Evolutionary conservation across 73 alveolate species (phyloP), one percentile per base, ranked within the genome.

Genomic region (Paramecium bursaria): DNA sequence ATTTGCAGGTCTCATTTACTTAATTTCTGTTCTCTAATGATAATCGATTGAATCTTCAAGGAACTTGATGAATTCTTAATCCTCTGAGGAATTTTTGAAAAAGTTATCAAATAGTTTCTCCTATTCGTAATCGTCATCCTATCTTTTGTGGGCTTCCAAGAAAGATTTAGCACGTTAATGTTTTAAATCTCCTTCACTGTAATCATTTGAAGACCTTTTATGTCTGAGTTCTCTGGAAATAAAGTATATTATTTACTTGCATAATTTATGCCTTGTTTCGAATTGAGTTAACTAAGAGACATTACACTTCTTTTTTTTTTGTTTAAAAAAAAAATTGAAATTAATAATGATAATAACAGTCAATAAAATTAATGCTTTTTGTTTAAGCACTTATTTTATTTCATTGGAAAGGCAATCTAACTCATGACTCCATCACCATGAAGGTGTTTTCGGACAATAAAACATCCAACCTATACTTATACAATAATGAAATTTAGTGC

Each of bases 191-290:
- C 44, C 60, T 11, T 0, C 48, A 39, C 49, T 39, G 11, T 44
- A 19, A 67, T 67, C 82, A 67, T 67, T 67, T 31, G 82, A 57
- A 67, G 82, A 67, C 35, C 55, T 67, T 57, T 15, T 67, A 2
- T 67, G 60, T 39, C 82, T 67, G 82, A 67, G 82, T 29, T 67
- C 82, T 67, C 82, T 67, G 33, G 50, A 57, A 57, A 67, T 35
- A 17, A 67, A 67, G 33, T 67, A 17, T 19, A 33, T 67, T 39
- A 46, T 21, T 6, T 67, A 67, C 82, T 67, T 67, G 82, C 82
- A 67, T 67, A 67, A 67, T 67, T 67, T 25, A 67, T 67, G 33
- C 57, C 50, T 13, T 42, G 10, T 27, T 67, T 67, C 23, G 60
- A 53, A 9, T 19, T 19, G 46, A 67, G 27, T 42, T 67, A 21